These are phyloP conservation scores for Vanrija sp. DNA, from an alignment of 1,284 basidiomycete genomes.

Conservation along the genomic window DNA sequence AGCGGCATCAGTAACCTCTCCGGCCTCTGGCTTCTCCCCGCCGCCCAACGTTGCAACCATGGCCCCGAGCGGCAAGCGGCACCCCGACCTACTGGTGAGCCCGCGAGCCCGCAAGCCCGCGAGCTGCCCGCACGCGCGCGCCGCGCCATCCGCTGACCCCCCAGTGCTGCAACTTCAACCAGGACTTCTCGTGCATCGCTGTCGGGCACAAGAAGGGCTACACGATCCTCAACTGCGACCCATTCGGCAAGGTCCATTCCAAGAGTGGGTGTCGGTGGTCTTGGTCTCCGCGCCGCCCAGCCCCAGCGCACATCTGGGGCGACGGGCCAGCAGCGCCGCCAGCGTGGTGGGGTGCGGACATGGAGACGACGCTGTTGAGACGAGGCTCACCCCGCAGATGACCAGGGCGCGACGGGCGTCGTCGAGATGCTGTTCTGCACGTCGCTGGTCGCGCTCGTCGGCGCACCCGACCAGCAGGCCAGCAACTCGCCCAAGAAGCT, in stretches of 20 bases:
- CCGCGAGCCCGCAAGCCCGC: no score
- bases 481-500: slow-evolving; percentile 83
- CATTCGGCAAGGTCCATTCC: slow-evolving; percentile 91
- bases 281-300: not conserved
- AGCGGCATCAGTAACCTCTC: not conserved
- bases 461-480: slow-evolving; percentile 77
- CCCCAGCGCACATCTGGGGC: not conserved
- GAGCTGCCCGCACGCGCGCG: not conserved
- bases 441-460: slow-evolving; percentile 91
- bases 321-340: not conserved
- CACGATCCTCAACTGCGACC: slow-evolving; percentile 95
- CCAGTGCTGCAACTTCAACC: slow-evolving; percentile 50
- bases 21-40: not conserved
- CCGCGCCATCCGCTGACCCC: not conserved
- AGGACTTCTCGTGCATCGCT: slow-evolving; percentile 66
- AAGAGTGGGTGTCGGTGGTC: slow-evolving; percentile 58
- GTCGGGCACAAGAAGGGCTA: slow-evolving; percentile 95
- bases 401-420: slow-evolving; percentile 87
- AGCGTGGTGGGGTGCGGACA: not conserved
- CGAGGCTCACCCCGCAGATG: slow-evolving; percentile 50
- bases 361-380: no score
- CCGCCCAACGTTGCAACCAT: slow-evolving; percentile 5
- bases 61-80: slow-evolving; percentile 33
- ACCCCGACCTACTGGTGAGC: slow-evolving; percentile 46
- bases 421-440: slow-evolving; percentile 99